phyloP scores from a whole-genome alignment of 2,329 filamentous ascomycete species.

The Lasiodiplodia sp. region DNA sequence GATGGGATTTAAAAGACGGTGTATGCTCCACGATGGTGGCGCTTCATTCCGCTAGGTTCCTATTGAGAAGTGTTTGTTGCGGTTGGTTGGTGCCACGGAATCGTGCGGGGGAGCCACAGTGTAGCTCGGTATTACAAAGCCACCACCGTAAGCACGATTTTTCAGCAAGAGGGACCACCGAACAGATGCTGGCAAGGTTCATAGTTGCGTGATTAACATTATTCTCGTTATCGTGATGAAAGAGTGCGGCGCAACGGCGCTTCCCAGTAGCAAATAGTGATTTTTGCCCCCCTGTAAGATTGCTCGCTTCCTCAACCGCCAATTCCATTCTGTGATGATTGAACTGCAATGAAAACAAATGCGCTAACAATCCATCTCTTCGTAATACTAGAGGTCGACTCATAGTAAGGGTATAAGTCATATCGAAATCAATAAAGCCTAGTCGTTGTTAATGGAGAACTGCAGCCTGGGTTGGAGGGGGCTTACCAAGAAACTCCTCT shows the following conservation, averaged over 20 bases:
- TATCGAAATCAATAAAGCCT: not conserved
- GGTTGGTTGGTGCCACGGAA: not conserved
- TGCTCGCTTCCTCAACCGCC: not conserved
- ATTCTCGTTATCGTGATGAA: not conserved
- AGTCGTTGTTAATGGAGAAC: not conserved
- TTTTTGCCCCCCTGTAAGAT: too few relatives aligned
- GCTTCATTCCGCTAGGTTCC: not conserved
- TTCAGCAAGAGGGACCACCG: too few relatives aligned
- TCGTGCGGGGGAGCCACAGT: not conserved
- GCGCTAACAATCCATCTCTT: not conserved
- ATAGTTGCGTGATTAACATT: not conserved
- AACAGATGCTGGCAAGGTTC: not conserved
- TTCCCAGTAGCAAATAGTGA: not conserved
- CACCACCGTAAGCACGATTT: not conserved
- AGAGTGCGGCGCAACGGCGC: not conserved
- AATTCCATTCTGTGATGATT: not conserved
- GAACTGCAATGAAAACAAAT: not conserved
- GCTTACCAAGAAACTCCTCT: not conserved
- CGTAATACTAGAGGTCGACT: slow-evolving; percentile 23
- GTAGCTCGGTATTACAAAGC: not conserved
- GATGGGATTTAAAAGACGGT: not conserved
- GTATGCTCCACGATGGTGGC: not conserved
- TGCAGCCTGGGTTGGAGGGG: too few relatives aligned
- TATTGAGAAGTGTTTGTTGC: not conserved
- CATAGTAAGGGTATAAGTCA: slow-evolving; percentile 25